phyloP scores from a whole-genome alignment of 495 filamentous ascomycete genomes.

The Penicillium lagena region DNA sequence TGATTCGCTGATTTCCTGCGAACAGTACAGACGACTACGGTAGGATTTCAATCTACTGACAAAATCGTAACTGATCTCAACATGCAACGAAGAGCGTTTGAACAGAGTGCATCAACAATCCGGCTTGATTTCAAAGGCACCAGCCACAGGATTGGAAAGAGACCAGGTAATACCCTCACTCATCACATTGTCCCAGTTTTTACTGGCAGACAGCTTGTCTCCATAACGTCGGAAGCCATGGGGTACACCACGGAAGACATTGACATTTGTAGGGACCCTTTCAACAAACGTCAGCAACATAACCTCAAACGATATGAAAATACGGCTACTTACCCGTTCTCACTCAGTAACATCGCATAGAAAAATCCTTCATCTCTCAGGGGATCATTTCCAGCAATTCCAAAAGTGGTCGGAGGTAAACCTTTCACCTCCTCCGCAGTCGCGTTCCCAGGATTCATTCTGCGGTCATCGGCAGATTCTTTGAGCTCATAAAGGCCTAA shows the following conservation, averaged over 20 bases:
- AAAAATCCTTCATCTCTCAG: slow-evolving; percentile 41
- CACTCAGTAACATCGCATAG: slow-evolving; percentile 36
- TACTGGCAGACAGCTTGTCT: slow-evolving; percentile 21
- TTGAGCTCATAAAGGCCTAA: slow-evolving; percentile 10
- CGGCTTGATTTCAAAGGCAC: slow-evolving; percentile 27
- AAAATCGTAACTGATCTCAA: too few relatives aligned
- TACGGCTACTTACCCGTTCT: slow-evolving; percentile 32
- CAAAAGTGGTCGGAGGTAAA: slow-evolving; percentile 37
- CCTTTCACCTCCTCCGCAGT: slow-evolving; percentile 30
- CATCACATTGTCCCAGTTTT: slow-evolving; percentile 38
- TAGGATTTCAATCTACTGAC: too few relatives aligned
- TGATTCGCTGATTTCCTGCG: too few relatives aligned
- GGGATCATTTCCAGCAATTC: slow-evolving; percentile 40
- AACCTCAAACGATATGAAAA: neutral
- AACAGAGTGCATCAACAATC: slow-evolving; percentile 4
- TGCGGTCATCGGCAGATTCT: slow-evolving; percentile 19
- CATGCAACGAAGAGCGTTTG: too few relatives aligned
- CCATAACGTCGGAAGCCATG: slow-evolving; percentile 39
- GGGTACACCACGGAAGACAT: slow-evolving; percentile 39
- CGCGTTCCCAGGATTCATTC: slow-evolving; percentile 35
- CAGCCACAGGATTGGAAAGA: slow-evolving; percentile 20
- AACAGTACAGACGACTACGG: too few relatives aligned
- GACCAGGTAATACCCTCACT: slow-evolving; percentile 35
- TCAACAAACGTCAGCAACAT: neutral
- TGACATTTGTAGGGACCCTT: slow-evolving; percentile 35